Evolutionary conservation across 495 filamentous ascomycete genomes (phyloP), one percentile per base, ranked within the genome.

Genomic region (Entonaema liquescens): DNA sequence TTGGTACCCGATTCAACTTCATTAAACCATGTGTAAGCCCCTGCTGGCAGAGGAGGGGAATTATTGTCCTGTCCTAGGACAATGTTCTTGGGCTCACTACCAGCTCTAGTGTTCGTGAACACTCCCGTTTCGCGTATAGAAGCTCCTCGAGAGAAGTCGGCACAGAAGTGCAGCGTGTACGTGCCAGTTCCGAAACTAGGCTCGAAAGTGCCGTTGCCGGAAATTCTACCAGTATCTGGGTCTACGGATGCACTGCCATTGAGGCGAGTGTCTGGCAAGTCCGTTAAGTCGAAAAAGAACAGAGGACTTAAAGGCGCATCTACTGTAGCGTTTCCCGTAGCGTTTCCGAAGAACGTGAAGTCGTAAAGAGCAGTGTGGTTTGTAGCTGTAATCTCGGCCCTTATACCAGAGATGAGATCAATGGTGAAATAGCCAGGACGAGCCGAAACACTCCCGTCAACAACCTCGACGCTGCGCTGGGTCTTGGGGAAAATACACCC

Each of bases 131-230:
- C 88, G 6, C 84, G 83, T 47, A 91, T 76, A 3, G 77, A 53
- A 11, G 81, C 86, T 1, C 88, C 89, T 19, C 80, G 78, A 19
- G 77, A 77, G 74, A 92, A 89, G 71, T 92, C 90, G 25, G 85
- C 84, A 74, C 90, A 92, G 68, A 89, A 89, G 71, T 90, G 73
- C 21, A 79, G 63, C 1, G 80, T 75, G 67, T 90, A 92, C 49
- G 68, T 82, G 5, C 89, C 90, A 50, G 84, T 83, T 3, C 90
- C 90, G 67, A 92, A 92, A 73, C 87, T 90, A 0, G 90, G 89
- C 15, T 81, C 59, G 64, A 92, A 92, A 0, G 83, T 88, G 0
- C 86, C 90, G 70, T 82, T 88, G 2, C 86, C 89, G 19, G 80
- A 84, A 50, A 92, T 85, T n/a, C 89, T 80, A 15, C 88, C 89